A percentile compares a stretch with the other conserved stretches of the same genome.
These are phyloP conservation scores for Suillus decipiens DNA, from an alignment of 768 basidiomycete genomes.

Conservation along the genomic window DNA sequence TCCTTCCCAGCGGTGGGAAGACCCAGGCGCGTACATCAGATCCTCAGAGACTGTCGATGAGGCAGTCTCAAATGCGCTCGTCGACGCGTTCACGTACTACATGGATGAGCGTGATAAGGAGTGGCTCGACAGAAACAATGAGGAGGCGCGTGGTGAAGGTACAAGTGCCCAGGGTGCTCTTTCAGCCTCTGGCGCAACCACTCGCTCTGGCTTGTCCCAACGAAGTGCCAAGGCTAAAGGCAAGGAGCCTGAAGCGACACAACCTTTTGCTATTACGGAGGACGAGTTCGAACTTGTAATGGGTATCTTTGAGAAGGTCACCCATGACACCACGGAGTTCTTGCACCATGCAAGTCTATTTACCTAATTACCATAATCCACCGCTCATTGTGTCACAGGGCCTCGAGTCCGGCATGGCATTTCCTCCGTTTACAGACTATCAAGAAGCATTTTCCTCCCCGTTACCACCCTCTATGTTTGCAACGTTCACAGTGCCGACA, in stretches of 20 bases:
- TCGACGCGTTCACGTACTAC: conserved; percentile 81
- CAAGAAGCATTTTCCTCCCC: conserved; percentile 65
- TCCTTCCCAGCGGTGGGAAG: conserved; percentile 65
- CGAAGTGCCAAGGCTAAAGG: conserved; percentile 80
- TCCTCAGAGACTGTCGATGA: conserved; percentile 90
- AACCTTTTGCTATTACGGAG: conserved; percentile 72
- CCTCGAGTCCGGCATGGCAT: conserved; percentile 65
- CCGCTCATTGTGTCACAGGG: conserved; percentile 39
- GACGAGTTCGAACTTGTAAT: conserved; percentile 96
- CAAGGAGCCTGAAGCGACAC: conserved; percentile 73
- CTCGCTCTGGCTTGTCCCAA: conserved; percentile 53
- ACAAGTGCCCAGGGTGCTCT: conserved; percentile 76
- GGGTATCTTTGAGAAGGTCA: conserved; percentile 90
- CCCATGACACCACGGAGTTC: conserved; percentile 87
- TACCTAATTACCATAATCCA: conserved; percentile 2
- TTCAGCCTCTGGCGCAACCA: conserved; percentile 48
- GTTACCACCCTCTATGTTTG: conserved; percentile 63
- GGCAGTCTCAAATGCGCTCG: conserved; percentile 55
- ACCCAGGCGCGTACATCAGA: conserved; percentile 75
- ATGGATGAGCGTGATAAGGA: conserved; percentile 97
- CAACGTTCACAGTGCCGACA: conserved; percentile 64
- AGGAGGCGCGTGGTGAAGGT: conserved; percentile 82
- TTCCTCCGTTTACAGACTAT: conserved; percentile 74
- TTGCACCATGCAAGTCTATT: conserved; percentile 74
- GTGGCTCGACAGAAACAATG: conserved; percentile 93